Conservation (phyloP, 1,284 basidiomycete species). For the Paramarasmius palmivorus region DNA sequence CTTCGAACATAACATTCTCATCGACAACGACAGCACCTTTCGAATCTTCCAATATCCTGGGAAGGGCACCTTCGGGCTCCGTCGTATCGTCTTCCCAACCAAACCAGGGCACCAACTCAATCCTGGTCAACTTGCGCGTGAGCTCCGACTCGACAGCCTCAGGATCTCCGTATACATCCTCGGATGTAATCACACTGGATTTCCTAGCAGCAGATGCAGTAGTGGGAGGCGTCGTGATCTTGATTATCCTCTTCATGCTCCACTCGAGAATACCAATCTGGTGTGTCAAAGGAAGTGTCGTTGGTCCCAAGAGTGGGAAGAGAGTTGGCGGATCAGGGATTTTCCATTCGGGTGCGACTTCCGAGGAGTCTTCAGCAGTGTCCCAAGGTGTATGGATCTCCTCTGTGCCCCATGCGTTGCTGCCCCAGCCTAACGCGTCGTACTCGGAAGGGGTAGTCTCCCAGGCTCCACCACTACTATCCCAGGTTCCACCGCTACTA, state of each 20-base stretch:
- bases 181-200: neutral
- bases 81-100: neutral
- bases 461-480: neutral
- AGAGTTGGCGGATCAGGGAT: constrained; percentile 1
- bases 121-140: neutral
- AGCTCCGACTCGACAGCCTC: neutral
- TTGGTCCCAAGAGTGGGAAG: constrained; percentile 41
- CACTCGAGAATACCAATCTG: constrained; percentile 51
- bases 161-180: neutral
- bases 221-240: constrained; percentile 25
- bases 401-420: neutral
- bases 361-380: no score
- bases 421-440: neutral
- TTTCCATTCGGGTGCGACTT: neutral
- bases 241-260: constrained; percentile 48
- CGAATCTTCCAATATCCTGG: constrained; percentile 3
- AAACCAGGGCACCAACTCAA: constrained; percentile 10
- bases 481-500: neutral
- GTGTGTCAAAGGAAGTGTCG: constrained; percentile 46
- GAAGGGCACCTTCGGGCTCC: neutral
- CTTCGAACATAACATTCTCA: neutral
- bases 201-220: neutral
- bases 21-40: constrained; percentile 2
- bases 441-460: no score
- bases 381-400: no score